Conservation (phyloP, 345 rosid genomes). For the Trapa bicornis region DNA sequence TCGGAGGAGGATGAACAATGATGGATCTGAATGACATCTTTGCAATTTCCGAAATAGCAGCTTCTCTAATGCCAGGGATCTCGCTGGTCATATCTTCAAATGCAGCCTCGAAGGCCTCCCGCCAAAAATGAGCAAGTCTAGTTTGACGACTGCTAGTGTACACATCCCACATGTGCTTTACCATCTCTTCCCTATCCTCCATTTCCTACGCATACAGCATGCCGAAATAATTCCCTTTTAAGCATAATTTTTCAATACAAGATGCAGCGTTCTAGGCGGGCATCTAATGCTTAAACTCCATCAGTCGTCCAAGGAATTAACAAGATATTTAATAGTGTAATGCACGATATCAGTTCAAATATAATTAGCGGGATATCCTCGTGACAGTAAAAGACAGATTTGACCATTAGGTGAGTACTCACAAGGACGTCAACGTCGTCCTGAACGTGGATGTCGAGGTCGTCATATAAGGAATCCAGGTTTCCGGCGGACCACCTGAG, state of each 20-base stretch:
- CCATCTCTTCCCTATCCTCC: constrained; percentile 21
- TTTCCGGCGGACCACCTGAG: constrained; percentile 20
- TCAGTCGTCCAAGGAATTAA: too few species aligned
- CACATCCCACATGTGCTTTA: constrained; percentile 18
- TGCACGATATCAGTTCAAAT: too few species aligned
- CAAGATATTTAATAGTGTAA: too few species aligned
- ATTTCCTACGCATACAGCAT: constrained; percentile 11
- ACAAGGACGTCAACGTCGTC: constrained; percentile 20
- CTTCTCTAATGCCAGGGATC: constrained; percentile 13
- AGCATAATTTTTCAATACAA: background rate
- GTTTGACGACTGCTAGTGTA: constrained; percentile 14
- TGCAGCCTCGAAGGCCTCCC: constrained; percentile 14
- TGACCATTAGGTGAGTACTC: background rate
- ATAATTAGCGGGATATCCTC: too few species aligned
- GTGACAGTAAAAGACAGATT: too few species aligned
- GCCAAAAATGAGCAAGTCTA: constrained; percentile 12
- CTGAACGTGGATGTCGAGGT: constrained; percentile 9
- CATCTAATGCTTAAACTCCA: too few species aligned
- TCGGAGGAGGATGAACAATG: constrained; percentile 10
- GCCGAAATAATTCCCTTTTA: background rate
- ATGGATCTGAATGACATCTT: constrained; percentile 15
- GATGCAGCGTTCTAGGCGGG: background rate
- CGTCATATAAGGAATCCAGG: constrained; percentile 13
- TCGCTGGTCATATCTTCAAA: constrained; percentile 6
- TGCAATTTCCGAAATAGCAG: constrained; percentile 13